phyloP scores from a whole-genome alignment of 495 filamentous ascomycete species.

The Evansstolkia leycettana region DNA sequence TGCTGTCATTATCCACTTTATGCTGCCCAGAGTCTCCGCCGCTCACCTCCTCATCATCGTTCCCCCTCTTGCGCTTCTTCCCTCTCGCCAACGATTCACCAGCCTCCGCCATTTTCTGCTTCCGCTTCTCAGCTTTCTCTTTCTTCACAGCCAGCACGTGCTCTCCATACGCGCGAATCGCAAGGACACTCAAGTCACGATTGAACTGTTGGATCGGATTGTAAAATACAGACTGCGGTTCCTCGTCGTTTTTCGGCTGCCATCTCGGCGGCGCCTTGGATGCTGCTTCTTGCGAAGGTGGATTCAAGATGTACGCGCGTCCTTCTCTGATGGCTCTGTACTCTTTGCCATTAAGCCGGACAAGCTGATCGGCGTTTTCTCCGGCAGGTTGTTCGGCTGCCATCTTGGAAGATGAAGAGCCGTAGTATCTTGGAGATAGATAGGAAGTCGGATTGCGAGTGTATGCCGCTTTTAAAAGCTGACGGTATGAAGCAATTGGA shows the following conservation, averaged over 20 bases:
- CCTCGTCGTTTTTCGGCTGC: conserved; percentile 34
- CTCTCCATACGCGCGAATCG: conserved; percentile 74
- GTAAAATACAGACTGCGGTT: conserved; percentile 80
- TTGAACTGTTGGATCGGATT: conserved; percentile 99
- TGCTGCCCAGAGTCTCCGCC: conserved; percentile 3
- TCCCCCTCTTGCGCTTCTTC: conserved; percentile 38
- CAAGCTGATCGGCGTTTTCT: conserved; percentile 6
- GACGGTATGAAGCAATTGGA: not conserved
- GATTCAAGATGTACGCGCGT: conserved; percentile 51
- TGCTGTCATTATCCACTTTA: conserved; percentile 1
- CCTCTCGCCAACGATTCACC: conserved; percentile 24
- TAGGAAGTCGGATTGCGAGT: not conserved
- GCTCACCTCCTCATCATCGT: conserved; percentile 11
- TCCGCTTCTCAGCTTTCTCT: conserved; percentile 20
- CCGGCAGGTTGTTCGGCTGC: not conserved
- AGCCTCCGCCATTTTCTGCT: conserved; percentile 30
- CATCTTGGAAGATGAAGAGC: conserved; percentile 1
- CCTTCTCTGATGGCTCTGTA: conserved; percentile 61
- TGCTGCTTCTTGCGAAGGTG: conserved; percentile 33
- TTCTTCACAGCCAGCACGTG: conserved; percentile 39
- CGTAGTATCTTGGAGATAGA: not conserved
- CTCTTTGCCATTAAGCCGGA: conserved; percentile 32
- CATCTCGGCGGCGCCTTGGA: conserved; percentile 26
- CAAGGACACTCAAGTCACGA: conserved; percentile 82
- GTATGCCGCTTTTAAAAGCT: not conserved